Evolutionary conservation across 768 basidiomycete genomes (phyloP).

Genomic region (Dacryopinax primogenitus): DNA sequence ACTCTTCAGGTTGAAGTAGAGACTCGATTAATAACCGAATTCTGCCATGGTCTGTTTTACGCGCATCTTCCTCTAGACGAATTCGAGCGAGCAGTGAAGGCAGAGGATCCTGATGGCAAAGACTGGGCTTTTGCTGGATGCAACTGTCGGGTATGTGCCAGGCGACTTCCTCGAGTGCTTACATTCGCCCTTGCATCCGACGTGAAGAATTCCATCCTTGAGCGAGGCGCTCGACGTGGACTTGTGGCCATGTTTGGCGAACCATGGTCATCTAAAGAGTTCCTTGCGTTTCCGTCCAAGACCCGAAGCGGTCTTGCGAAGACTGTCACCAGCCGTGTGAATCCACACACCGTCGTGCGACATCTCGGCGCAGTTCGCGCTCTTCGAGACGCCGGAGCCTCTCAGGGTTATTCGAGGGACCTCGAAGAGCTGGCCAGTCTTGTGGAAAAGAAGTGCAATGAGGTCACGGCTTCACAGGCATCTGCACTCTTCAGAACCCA

Average conservation of each 20-base stretch:
- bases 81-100: conserved; percentile 52
- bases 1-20: conserved; percentile 68
- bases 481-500: conserved; percentile 32
- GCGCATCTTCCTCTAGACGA: conserved; percentile 67
- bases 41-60: conserved; percentile 81
- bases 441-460: conserved; percentile 44
- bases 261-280: conserved; percentile 75
- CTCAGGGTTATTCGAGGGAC: conserved; percentile 44
- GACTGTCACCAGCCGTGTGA: conserved; percentile 57
- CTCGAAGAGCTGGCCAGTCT: conserved; percentile 46
- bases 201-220: conserved; percentile 57
- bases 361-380: conserved; percentile 55
- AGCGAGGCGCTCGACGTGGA: conserved; percentile 57
- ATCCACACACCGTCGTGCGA: conserved; percentile 51
- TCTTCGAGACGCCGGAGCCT: conserved; percentile 19
- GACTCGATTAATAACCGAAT: conserved; percentile 71
- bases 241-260: conserved; percentile 77
- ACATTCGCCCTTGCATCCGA: conserved; percentile 68
- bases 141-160: conserved; percentile 68
- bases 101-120: conserved; percentile 28
- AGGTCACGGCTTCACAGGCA: conserved; percentile 53
- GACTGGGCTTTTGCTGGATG: conserved; percentile 78
- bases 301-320: conserved; percentile 56
- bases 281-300: conserved; percentile 54
- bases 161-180: conserved; percentile 68